Conservation (phyloP, 2,329 filamentous ascomycete genomes). For the Stemphylium lycopersici region DNA sequence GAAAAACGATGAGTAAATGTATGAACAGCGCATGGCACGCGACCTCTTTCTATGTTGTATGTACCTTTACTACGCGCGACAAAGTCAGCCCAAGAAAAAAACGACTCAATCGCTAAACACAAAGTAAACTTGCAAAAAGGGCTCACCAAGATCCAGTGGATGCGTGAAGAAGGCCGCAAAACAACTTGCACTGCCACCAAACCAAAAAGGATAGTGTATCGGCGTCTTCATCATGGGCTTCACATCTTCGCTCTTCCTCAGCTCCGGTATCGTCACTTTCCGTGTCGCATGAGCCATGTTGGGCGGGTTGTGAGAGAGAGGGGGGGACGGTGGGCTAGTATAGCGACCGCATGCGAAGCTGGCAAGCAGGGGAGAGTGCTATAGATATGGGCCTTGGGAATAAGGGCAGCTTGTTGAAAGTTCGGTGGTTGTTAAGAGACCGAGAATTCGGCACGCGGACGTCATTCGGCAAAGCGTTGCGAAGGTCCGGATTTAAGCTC, state of each 20-base stretch:
- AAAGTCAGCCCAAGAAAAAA: constrained; percentile 34
- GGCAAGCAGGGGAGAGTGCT: not conserved
- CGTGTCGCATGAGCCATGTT: constrained; percentile 51
- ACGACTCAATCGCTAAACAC: not conserved
- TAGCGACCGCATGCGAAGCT: constrained; percentile 36
- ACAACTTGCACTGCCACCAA: constrained; percentile 92
- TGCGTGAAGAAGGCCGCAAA: constrained; percentile 92
- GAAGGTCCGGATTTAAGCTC: constrained; percentile 21
- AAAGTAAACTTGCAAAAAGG: not conserved
- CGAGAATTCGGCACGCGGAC: constrained; percentile 26
- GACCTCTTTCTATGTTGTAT: not conserved
- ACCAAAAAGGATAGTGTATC: constrained; percentile 71
- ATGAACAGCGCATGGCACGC: not conserved
- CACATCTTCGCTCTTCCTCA: constrained; percentile 52
- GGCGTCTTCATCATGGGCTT: constrained; percentile 38
- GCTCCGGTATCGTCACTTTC: constrained; percentile 38
- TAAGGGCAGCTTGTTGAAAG: constrained; percentile 10
- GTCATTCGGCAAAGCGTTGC: constrained; percentile 35
- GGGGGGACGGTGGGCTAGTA: not conserved
- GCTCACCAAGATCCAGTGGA: constrained; percentile 85
- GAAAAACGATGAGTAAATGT: constrained; percentile 22
- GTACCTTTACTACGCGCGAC: constrained; percentile 52
- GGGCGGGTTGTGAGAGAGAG: not conserved
- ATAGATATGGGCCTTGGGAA: constrained; percentile 9
- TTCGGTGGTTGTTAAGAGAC: constrained; percentile 35